Evolutionary conservation across 805 yeast species (phyloP), one percentile per base, ranked within the genome.

Genomic region (Suhomyces xylopsoci): DNA sequence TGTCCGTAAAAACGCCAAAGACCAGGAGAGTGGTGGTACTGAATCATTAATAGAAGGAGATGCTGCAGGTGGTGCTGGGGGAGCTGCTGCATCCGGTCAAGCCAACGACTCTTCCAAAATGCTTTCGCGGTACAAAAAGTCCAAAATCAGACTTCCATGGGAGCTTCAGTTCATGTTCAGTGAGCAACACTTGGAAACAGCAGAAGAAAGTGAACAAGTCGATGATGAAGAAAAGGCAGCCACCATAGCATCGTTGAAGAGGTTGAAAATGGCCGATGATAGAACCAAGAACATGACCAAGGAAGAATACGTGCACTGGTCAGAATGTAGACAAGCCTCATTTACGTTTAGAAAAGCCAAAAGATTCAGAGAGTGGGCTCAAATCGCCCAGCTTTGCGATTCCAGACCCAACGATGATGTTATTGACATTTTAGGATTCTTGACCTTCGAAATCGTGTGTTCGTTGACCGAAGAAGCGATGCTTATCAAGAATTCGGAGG

Each of bases 301-400:
- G 64, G 97, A 94, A 62, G 99, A 94, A 66, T 94, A 94, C 63
- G 99, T 92, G 15, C 99, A 94, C 67, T 94, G 98, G 97, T 89
- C 97, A 10, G 99, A 94, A 64, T 94, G 99, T 70, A 82, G 99
- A 56, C 99, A 94, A 68, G 98, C 98, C 1, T 86, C 96, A 54
- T 94, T 94, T 67, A 94, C 99, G 1, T 94, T 91, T 63, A 80
- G 97, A 60, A 94, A 94, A 67, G 88, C 88, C n/a, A 91, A 91
- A 66, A 76, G 97, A 63, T 94, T 94, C 66, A 81, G 93, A 63
- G 99, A 94, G 62, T 94, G 99, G 99, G 93, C 96, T 15, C 96
- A 94, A 10, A 82, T 93, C 44, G 71, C 90, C 0, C 86, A 83
- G 50, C 72, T 94, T 41, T 86, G 96, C 5, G 99, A 94, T 56